Evolutionary conservation across 2,329 filamentous ascomycete species (phyloP), one percentile per base, ranked within the genome.

Genomic region (Ustulina deusta): DNA sequence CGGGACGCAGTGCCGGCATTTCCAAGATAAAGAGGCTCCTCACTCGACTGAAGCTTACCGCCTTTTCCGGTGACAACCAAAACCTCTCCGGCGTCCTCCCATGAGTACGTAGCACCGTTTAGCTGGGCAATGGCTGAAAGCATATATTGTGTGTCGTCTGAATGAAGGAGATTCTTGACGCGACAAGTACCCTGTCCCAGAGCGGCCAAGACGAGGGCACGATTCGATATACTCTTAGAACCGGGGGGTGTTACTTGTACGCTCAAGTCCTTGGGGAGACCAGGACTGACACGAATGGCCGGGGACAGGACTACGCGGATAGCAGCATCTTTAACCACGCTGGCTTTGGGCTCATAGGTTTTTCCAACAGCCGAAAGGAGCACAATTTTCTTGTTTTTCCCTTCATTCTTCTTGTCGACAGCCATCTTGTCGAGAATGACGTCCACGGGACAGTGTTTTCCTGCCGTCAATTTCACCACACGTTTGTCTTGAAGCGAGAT

Each of bases 321-420:
- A 65, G 93, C 89, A 70, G 88, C 86, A 78, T 99, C 97, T 11
- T 91, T 87, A n/a, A 98, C 94, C 10, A 93, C 90, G 73, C 91
- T 97, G 32, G 96, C 96, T 79, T 91, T 92, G 62, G 89, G 91
- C 81, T 99, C 96, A 76, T 95, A 82, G 0, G 94, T 97, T 75
- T 91, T 89, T 65, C 96, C 96, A 77, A 99, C 97, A 13, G 92
- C 92, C 0, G 94, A 94, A 11, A 99, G 85, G 7, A 99, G 87
- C 6, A 97, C 95, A 70, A 99, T 92, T 82, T 97, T 98, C 85
- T 99, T 99, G 80, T 95, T 94, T 66, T 88, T 88, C 1, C 96
- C 96, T 51, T 97, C 92, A 72, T 99, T 99, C 85, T 99, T 99
- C 87, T 99, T 99, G 82, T 99, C 96, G 9, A 99, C 91, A 0